phyloP scores from a whole-genome alignment of 2,329 filamentous ascomycete species.

The Ampelomyces quisqualis region DNA sequence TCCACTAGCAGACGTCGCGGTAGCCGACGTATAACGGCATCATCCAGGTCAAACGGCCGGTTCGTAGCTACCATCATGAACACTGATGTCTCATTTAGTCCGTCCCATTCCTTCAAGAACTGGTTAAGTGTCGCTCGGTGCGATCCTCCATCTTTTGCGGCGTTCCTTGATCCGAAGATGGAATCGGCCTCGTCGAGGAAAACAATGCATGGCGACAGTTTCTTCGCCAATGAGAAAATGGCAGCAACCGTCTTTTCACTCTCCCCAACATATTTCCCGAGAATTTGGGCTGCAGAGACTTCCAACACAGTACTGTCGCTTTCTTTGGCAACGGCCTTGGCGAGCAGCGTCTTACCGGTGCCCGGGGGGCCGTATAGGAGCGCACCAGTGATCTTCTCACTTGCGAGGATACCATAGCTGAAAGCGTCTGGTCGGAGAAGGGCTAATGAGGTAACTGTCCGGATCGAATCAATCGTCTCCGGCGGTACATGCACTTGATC shows the following conservation, averaged over 20 bases:
- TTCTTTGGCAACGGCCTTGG: slow-evolving; percentile 65
- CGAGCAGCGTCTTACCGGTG: slow-evolving; percentile 65
- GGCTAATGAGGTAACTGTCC: slow-evolving; percentile 84
- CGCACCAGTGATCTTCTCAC: slow-evolving; percentile 86
- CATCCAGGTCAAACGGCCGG: slow-evolving; percentile 89
- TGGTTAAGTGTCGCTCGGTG: slow-evolving; percentile 94
- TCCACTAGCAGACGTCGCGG: slow-evolving; percentile 73
- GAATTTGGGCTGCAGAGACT: slow-evolving; percentile 85
- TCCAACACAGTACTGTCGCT: slow-evolving; percentile 73
- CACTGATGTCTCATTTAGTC: slow-evolving; percentile 76
- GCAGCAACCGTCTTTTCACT: slow-evolving; percentile 92
- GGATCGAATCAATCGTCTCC: slow-evolving; percentile 83
- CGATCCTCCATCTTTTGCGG: slow-evolving; percentile 64
- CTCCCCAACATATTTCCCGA: slow-evolving; percentile 95
- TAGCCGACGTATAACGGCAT: slow-evolving; percentile 75
- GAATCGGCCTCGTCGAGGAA: slow-evolving; percentile 98
- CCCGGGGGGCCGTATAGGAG: slow-evolving; percentile 83
- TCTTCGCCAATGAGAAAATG: slow-evolving; percentile 87
- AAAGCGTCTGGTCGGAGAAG: slow-evolving; percentile 91
- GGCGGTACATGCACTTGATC: slow-evolving; percentile 78
- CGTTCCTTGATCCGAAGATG: slow-evolving; percentile 76
- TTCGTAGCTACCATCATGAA: slow-evolving; percentile 99
- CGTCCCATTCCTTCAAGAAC: slow-evolving; percentile 95
- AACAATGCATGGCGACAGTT: slow-evolving; percentile 86
- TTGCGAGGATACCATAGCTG: slow-evolving; percentile 87